phyloP scores from a whole-genome alignment of 139 green algal species.

The Coelastrella sp. region DNA sequence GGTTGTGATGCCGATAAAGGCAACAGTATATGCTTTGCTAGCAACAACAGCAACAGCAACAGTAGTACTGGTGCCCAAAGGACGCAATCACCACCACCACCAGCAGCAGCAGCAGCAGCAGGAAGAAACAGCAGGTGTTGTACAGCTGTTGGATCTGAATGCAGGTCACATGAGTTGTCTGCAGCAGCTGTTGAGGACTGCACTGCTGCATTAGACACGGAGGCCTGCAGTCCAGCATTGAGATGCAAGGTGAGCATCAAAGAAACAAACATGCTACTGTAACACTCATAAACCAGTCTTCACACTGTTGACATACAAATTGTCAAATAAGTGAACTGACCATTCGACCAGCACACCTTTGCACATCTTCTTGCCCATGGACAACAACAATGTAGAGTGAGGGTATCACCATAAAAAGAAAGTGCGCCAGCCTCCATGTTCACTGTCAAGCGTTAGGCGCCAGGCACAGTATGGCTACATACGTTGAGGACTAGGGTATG shows the following conservation, averaged over 20 bases:
- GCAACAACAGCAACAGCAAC: background rate
- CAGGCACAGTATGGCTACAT: too few species aligned
- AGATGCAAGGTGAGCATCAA: background rate
- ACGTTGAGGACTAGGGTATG: background rate
- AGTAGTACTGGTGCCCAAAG: background rate
- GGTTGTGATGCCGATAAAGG: background rate
- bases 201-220: background rate
- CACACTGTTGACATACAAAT: background rate
- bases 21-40: background rate
- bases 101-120: background rate
- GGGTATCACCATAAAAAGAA: too few species aligned
- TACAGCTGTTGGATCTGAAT: background rate
- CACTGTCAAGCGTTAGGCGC: too few species aligned
- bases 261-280: too few species aligned
- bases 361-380: too few species aligned
- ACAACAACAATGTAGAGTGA: too few species aligned
- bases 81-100: background rate
- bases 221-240: background rate
- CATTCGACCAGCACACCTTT: too few species aligned
- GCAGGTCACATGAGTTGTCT: background rate
- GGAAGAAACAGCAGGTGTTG: background rate
- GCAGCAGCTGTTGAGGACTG: conserved; percentile 27
- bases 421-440: too few species aligned
- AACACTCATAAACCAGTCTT: background rate
- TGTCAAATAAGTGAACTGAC: background rate